Evolutionary conservation across 2,329 filamentous ascomycete genomes (phyloP).

Genomic region (Emergomyces orientalis): DNA sequence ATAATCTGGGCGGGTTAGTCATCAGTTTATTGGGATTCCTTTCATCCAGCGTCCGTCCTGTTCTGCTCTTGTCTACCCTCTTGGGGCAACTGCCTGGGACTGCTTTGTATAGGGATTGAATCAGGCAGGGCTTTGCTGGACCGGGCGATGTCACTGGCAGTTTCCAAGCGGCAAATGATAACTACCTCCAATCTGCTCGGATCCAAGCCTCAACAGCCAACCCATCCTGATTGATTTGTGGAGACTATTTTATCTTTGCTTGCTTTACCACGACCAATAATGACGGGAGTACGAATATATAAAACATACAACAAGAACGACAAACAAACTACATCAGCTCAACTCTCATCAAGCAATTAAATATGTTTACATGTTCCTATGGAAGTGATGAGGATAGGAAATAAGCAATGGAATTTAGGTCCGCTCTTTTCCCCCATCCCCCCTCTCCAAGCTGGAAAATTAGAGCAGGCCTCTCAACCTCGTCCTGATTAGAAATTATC

Average conservation of each 20-base stretch:
- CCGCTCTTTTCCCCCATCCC: background rate
- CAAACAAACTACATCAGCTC: background rate
- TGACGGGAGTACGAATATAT: background rate
- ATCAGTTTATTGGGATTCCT: too few relatives aligned
- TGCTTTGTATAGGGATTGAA: too few relatives aligned
- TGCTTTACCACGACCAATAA: background rate
- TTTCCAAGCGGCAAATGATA: background rate
- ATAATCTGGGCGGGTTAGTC: too few relatives aligned
- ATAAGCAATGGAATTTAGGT: too few relatives aligned
- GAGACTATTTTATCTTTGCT: background rate
- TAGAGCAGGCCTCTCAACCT: background rate
- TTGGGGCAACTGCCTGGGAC: too few relatives aligned
- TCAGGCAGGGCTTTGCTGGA: too few relatives aligned
- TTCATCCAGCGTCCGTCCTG: too few relatives aligned
- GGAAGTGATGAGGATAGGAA: background rate
- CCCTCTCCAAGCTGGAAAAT: too few relatives aligned
- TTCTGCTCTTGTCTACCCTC: too few relatives aligned
- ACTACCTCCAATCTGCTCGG: too few relatives aligned
- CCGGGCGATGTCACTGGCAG: background rate
- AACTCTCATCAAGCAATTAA: background rate
- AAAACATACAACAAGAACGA: background rate
- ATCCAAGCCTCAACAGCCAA: too few relatives aligned
- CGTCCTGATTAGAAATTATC: background rate
- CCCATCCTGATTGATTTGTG: background rate
- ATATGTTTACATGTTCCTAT: background rate